A percentile compares a stretch with the other conserved stretches of the same genome.
These are phyloP conservation scores for Trichosporon coremiiforme DNA, from an alignment of 1,284 basidiomycete genomes.

Conservation along the genomic window DNA sequence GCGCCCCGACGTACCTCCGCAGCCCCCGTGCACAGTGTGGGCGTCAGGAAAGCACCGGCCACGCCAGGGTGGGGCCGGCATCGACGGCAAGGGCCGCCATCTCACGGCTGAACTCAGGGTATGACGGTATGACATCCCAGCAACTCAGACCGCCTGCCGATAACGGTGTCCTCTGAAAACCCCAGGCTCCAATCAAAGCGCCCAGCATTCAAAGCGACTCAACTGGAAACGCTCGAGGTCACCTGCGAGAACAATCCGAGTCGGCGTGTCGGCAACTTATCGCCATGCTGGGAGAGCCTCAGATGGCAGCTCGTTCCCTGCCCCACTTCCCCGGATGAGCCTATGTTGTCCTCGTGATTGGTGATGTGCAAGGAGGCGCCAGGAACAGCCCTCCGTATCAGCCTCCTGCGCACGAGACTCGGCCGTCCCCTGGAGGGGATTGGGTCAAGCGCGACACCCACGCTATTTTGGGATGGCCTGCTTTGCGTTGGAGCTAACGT, in stretches of 20 bases:
- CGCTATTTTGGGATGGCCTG: background rate
- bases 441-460: background rate
- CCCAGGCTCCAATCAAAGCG: background rate
- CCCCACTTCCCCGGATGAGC: background rate
- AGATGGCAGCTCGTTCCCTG: background rate
- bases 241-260: background rate
- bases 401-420: background rate
- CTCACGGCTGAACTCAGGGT: too few species aligned
- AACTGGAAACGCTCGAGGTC: background rate
- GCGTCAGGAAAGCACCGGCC: too few species aligned
- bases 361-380: background rate
- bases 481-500: background rate
- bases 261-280: background rate
- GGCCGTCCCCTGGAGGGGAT: background rate
- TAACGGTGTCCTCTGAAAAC: background rate
- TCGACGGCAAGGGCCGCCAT: background rate
- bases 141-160: background rate
- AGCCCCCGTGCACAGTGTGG: background rate
- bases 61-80: background rate
- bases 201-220: background rate
- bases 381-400: background rate
- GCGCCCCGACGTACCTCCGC: constrained; percentile 1
- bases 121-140: too few species aligned
- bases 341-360: constrained; percentile 3
- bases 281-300: background rate